These are phyloP conservation scores for Solanum sparsipilum DNA, from an alignment of 257 asterid species.

Conservation along the genomic window DNA sequence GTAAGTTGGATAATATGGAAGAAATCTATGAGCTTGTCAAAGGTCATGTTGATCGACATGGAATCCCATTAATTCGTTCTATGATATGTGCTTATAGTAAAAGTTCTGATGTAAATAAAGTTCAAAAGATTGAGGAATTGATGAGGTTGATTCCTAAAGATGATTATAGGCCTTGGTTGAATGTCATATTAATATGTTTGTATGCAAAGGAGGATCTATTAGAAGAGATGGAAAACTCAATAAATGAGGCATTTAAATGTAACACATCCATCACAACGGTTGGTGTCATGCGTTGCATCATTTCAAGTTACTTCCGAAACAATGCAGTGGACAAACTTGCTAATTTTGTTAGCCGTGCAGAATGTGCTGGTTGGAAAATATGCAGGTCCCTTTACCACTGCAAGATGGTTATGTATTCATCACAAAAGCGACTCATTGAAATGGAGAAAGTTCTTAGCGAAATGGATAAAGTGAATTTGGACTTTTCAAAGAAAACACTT, in stretches of 20 bases:
- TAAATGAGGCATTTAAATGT: constrained; percentile 50
- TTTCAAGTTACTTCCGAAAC: constrained; percentile 57
- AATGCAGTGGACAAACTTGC: constrained; percentile 70
- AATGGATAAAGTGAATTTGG: constrained; percentile 50
- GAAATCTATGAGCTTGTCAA: constrained; percentile 43
- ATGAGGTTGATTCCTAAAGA: constrained; percentile 40
- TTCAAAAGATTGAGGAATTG: constrained; percentile 50
- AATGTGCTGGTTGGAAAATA: constrained; percentile 61
- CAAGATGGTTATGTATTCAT: constrained; percentile 71
- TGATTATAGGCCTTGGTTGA: constrained; percentile 62
- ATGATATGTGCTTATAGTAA: constrained; percentile 66
- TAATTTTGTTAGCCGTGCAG: constrained; percentile 48
- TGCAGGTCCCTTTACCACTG: constrained; percentile 77
- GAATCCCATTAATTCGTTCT: constrained; percentile 33
- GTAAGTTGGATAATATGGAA: constrained; percentile 73
- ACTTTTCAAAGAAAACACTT: constrained; percentile 40
- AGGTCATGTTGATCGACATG: constrained; percentile 29
- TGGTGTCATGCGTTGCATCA: constrained; percentile 43
- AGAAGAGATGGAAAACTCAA: constrained; percentile 58
- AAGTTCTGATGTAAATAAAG: constrained; percentile 45
- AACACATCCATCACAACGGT: constrained; percentile 28
- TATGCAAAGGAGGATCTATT: constrained; percentile 63
- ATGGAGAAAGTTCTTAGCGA: constrained; percentile 79
- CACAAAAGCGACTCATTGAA: constrained; percentile 57
- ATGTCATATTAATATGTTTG: constrained; percentile 48